Conservation (phyloP, 345 rosid species). For the Euphorbia lathyris region DNA sequence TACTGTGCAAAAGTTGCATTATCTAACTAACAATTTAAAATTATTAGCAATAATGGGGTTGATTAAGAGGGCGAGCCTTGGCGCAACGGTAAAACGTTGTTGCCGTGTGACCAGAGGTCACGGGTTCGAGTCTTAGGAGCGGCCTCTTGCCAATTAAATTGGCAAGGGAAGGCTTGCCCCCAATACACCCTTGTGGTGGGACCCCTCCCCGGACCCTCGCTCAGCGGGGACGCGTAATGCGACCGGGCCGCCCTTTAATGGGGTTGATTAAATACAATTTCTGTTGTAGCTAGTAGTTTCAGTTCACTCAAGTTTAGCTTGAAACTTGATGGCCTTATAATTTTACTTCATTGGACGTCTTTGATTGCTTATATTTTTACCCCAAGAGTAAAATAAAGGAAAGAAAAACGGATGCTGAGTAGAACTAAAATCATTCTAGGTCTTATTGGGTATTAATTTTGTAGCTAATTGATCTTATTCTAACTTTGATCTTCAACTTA, state of each 20-base stretch:
- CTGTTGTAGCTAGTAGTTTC: not conserved
- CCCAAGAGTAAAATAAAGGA: too few species aligned
- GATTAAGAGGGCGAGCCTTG: too few species aligned
- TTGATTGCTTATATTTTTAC: not conserved
- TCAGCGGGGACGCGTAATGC: too few species aligned
- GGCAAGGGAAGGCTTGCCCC: too few species aligned
- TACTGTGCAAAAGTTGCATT: not conserved
- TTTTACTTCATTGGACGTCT: not conserved
- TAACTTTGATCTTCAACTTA: not conserved
- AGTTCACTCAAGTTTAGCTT: slow-evolving; percentile 5
- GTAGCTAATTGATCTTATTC: too few species aligned
- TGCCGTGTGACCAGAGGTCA: too few species aligned
- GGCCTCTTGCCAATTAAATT: too few species aligned
- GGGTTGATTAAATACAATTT: not conserved
- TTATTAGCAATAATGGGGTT: not conserved
- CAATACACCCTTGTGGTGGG: too few species aligned
- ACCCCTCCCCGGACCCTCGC: too few species aligned
- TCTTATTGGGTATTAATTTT: not conserved
- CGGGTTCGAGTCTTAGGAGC: too few species aligned
- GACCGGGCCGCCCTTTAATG: too few species aligned
- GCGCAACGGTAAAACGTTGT: too few species aligned
- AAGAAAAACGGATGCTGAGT: not conserved
- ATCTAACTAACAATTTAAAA: not conserved
- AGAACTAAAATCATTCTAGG: not conserved
- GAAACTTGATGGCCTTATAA: not conserved